Evolutionary conservation across 2,329 filamentous ascomycete species (phyloP).

Genomic region (Pseudophaeomoniella oleicola): DNA sequence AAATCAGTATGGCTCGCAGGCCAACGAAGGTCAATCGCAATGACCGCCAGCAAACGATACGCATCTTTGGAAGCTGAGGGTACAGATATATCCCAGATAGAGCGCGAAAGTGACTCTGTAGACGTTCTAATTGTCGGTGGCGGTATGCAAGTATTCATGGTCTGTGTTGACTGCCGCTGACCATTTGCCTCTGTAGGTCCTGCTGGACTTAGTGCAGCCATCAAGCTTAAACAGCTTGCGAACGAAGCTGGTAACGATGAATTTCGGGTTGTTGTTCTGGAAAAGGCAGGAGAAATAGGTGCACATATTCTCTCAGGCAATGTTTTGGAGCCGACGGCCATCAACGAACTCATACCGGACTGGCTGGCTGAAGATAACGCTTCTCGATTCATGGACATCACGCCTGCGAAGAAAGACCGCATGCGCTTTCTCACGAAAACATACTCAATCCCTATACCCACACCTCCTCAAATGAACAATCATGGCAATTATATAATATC

Average conservation of each 20-base stretch:
- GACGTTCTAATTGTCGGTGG: constrained; percentile 95
- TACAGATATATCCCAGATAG: constrained; percentile 54
- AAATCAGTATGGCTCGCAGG: constrained; percentile 10
- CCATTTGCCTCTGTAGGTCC: constrained; percentile 41
- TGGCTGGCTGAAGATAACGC: constrained; percentile 86
- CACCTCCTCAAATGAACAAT: constrained; percentile 95
- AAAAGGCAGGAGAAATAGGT: constrained; percentile 90
- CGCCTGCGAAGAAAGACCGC: constrained; percentile 66
- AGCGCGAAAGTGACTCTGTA: constrained; percentile 83
- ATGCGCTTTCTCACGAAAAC: constrained; percentile 91
- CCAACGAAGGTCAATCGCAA: constrained; percentile 30
- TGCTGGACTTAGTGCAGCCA: constrained; percentile 81
- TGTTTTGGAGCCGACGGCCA: constrained; percentile 75
- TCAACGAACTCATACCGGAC: constrained; percentile 83
- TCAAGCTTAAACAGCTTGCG: constrained; percentile 86
- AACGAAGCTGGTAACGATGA: constrained; percentile 92
- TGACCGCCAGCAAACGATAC: constrained; percentile 23
- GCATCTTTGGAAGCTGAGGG: constrained; percentile 33
- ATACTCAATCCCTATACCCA: constrained; percentile 62
- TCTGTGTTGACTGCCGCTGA: constrained; percentile 4
- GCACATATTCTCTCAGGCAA: constrained; percentile 93
- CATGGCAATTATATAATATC: constrained; percentile 96
- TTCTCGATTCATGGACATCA: constrained; percentile 73
- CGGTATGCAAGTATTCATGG: constrained; percentile 29
- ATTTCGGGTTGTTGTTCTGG: constrained; percentile 80